These are phyloP conservation scores for Stentor coeruleus DNA, from an alignment of 73 alveolate species.

Conservation along the genomic window DNA sequence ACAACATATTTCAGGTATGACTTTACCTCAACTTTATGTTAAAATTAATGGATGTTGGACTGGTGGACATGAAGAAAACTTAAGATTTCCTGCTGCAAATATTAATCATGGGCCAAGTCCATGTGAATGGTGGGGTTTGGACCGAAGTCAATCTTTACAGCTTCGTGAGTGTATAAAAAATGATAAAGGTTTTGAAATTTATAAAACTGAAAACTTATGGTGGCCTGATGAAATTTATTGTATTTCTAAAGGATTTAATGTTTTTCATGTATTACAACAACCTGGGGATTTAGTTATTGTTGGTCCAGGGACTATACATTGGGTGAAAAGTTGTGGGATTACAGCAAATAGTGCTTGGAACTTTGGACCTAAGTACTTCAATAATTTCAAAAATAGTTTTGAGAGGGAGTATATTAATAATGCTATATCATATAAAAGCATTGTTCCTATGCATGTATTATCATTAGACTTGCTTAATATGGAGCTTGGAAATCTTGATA, in stretches of 20 bases:
- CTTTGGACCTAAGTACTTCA: conserved; percentile 40
- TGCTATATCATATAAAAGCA: conserved; percentile 41
- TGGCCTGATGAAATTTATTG: conserved; percentile 49
- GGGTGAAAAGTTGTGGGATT: conserved; percentile 61
- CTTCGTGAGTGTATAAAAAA: conserved; percentile 38
- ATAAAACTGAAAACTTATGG: conserved; percentile 59
- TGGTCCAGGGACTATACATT: conserved; percentile 67
- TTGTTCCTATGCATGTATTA: conserved; percentile 45
- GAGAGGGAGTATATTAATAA: conserved; percentile 45
- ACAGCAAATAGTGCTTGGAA: conserved; percentile 73
- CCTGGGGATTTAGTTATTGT: conserved; percentile 59
- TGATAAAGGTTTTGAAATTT: conserved; percentile 42
- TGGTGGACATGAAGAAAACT: conserved; percentile 76
- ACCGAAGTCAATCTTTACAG: conserved; percentile 27
- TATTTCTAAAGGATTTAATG: conserved; percentile 42
- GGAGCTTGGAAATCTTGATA: conserved; percentile 20
- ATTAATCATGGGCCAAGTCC: conserved; percentile 69
- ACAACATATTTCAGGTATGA: conserved; percentile 58
- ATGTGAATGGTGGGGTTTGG: conserved; percentile 59
- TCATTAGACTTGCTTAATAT: conserved; percentile 48
- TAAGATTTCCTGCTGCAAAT: conserved; percentile 55
- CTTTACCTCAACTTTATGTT: conserved; percentile 59
- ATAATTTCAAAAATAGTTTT: conserved; percentile 36
- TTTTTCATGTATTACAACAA: conserved; percentile 34
- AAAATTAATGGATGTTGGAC: conserved; percentile 71